Base-by-base conservation (phyloP, 1,284 basidiomycete genomes). In the Clitocybe nebularis region DNA sequence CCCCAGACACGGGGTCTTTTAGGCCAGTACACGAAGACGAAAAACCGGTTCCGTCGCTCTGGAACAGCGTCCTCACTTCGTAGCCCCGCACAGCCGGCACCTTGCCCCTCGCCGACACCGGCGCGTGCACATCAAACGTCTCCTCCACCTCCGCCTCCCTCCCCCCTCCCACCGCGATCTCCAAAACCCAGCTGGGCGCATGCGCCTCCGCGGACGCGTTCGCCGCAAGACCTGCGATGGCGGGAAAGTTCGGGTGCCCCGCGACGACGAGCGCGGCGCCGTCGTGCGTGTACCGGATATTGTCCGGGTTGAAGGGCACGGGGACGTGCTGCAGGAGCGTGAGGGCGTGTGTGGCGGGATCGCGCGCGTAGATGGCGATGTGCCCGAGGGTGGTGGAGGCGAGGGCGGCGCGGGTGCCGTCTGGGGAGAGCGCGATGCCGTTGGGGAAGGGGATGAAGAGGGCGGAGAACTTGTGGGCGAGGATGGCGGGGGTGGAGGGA, bases 171-270 rank as follows among this genome's bases (percentile, higher is more conserved):
- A 59, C 54, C 2, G 58, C 46, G 37, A 83, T 62, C 3, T 68
- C 62, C 1, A 74, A 59, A 2, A 77, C 69, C 81, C 82, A 84
- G 46, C 79, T 83, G 1, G 75, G 69, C 2, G 75, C 62, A 0
- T 47, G 49, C 3, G 56, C 63, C 1, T 55, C 59, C 0, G 61
- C 55, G n/a, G n/a, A n/a, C 45, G 69, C 67, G 45, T 68, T 67
- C 22, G 61, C 67, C 2, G 74, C 72, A 5, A 84, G 61, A 3
- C 51, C 52, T 17, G 63, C 50, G 23, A 86, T 57, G 4, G 69
- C 60, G 0, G 73, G 72, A 53, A 83, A 79, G 52, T 80, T 67
- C 0, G 84, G 77, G 50, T 86, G 84, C 0, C 85, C 84, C 0
- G 77, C 67, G 11, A 77, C 77, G 44, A 84, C 59, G 32, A 87